Percentiles rank a stretch among this genome's conserved stretches.
Evolutionary conservation across 192 early-diverging fungal species (phyloP).

Genomic region (Coemansia sp.): DNA sequence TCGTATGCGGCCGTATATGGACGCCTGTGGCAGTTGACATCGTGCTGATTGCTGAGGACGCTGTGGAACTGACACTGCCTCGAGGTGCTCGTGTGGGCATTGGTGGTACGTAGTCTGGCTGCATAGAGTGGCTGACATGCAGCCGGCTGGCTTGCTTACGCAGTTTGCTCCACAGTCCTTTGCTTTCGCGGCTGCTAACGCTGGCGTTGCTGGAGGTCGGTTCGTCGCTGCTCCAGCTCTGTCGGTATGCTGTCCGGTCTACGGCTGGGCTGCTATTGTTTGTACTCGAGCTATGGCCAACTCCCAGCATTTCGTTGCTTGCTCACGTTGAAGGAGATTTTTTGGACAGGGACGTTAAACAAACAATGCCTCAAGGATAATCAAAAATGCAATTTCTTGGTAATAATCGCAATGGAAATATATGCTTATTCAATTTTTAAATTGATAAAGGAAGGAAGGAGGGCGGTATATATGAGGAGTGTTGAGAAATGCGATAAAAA

Average conservation of each 20-base stretch:
- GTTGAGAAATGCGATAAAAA: not conserved
- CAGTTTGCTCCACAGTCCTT: slow-evolving; percentile 41
- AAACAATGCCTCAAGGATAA: not conserved
- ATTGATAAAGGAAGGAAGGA: not conserved
- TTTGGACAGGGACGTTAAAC: not conserved
- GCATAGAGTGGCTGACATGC: slow-evolving; percentile 7
- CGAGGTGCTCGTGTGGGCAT: not conserved
- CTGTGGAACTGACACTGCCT: no score
- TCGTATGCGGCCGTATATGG: not conserved
- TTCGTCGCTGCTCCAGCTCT: slow-evolving; percentile 54
- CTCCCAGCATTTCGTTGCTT: slow-evolving; percentile 19
- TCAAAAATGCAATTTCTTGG: not conserved
- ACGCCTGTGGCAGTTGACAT: not conserved
- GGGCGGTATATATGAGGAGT: slow-evolving; percentile 3
- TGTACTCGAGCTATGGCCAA: slow-evolving; percentile 10
- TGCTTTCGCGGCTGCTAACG: slow-evolving; percentile 22
- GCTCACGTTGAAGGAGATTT: not conserved
- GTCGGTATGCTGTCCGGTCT: slow-evolving; percentile 18
- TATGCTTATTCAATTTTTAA: not conserved
- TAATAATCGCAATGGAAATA: not conserved
- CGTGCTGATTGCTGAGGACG: not conserved
- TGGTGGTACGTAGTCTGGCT: slow-evolving; percentile 3
- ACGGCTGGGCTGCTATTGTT: not conserved
- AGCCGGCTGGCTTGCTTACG: slow-evolving; percentile 40
- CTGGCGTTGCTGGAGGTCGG: slow-evolving; percentile 40